Evolutionary conservation across 805 yeast species (phyloP), one percentile per base, ranked within the genome.

Genomic region (Zygosaccharomyces lentus): DNA sequence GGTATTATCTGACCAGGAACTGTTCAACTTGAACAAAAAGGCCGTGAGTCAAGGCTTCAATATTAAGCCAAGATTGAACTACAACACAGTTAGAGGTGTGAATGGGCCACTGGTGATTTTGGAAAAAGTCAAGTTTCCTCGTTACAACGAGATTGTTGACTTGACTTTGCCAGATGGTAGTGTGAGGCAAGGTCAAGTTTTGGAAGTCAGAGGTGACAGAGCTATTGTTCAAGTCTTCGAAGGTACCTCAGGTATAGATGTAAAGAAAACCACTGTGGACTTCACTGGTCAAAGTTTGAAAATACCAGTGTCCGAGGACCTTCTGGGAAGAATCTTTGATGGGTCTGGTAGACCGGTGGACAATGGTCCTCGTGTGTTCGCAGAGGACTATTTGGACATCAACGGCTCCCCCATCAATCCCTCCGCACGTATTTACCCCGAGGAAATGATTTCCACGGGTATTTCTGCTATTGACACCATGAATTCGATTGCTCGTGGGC

Each of bases 401-500:
- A 95, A 93, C 68, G 99, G 99, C 48, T 89, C 98, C 35, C 98
- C 99, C 64, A 93, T 93, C 70, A 93, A 93, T 67, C 99, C 99
- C 45, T 93, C 72, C 68, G 95, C 97, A 36, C 90, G 99, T 74
- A 93, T 93, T 59, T 95, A 95, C 68, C 99, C 99, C 25, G 99
- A 93, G 76, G 99, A 93, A 75, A 93, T 93, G 99, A 93, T 93
- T 61, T 89, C 97, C 43, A 95, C 99, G 15, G 99, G 99, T 80
- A 78, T 93, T 54, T 90, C 97, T 40, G 96, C 99, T 41, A 93
- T 93, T 65, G 99, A 93, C 70, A 90, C 97, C 47, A 93, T 93
- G 99, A 95, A 93, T 73, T 91, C 99, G 36, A 93, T 93, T 77
- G 99, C 99, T 50, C 87, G 99, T 80, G 99, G 99, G 58, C 99